Base-by-base conservation (phyloP, 108 stramenopile genomes). In the Cyclostephanos tholiformis region DNA sequence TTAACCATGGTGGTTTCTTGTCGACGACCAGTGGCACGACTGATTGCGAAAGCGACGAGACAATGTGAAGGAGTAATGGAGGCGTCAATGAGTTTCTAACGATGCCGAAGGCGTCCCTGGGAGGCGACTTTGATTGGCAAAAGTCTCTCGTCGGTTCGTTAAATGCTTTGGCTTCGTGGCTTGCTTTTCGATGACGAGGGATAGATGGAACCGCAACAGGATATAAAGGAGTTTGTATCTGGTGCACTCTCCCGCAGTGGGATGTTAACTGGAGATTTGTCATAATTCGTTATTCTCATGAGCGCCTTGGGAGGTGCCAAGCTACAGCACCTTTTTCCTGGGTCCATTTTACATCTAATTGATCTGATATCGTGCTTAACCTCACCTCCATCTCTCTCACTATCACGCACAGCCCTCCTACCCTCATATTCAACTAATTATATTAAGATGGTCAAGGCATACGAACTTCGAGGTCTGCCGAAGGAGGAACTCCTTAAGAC, bases 401-500 rank as follows among this genome's bases (percentile, higher is more conserved):
- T 17, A 29, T 19, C 49, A 17, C 50, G 63, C 26, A 41, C 12
- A 25, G 19, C 20, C 22, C 30, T n/a, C 19, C 38, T 29, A 17
- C 22, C 53, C 8, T 44, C 9, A 22, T 25, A 51, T 12, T 35
- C 25, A 30, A 4, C 26, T 26, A 20, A 63, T 30, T 57, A 63
- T 72, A 72, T 67, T 60, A 85, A 82, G 58, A 92, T 91, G 89
- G 93, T 96, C 74, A 97, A 97, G 85, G 97, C 97, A 68, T 85
- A 97, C 84, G 96, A 97, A 87, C 91, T 99, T 55, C 87, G 97
- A 63, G 88, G 71, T 48, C 75, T 84, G 79, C 78, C 87, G 83
- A 98, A 99, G 97, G 95, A 90, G 62, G 99, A 98, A 61, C 95
- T 99, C 69, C 91, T 97, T 72, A 95, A 95, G 85, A 86, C 84